phyloP scores from a whole-genome alignment of 306 rosid species.

The Sechiopsis laciniata region DNA sequence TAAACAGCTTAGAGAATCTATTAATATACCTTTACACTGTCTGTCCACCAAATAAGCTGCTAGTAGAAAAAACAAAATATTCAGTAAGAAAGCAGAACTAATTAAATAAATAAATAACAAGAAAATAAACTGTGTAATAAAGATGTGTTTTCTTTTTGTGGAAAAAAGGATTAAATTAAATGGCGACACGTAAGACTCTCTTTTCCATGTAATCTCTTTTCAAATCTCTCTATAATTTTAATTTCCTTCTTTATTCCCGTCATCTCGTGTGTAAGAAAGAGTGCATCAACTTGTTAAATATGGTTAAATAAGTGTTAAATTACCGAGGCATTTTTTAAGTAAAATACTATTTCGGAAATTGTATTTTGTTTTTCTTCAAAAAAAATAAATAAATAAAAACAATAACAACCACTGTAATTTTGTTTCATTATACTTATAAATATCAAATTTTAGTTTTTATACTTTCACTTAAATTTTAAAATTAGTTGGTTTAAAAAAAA shows the following conservation, averaged over 20 bases:
- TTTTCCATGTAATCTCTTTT: constrained; percentile 13
- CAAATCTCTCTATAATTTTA: neutral
- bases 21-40: neutral
- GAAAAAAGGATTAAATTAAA: neutral
- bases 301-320: neutral
- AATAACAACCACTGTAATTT: no score
- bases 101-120: no score
- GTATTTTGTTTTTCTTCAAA: no score
- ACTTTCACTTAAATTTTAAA: no score
- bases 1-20: neutral
- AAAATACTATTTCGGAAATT: no score
- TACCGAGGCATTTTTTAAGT: neutral
- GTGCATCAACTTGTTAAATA: neutral
- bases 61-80: constrained; percentile 9
- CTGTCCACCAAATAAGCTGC: neutral
- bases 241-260: neutral
- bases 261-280: neutral
- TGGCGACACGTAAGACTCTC: constrained; percentile 5
- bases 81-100: neutral
- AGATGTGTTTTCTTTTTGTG: no score
- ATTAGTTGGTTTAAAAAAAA: no score
- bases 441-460: no score
- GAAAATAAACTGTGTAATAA: no score
- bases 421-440: no score
- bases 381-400: no score